phyloP scores from a whole-genome alignment of 352 stramenopile genomes.

The Phytophthora litchii region DNA sequence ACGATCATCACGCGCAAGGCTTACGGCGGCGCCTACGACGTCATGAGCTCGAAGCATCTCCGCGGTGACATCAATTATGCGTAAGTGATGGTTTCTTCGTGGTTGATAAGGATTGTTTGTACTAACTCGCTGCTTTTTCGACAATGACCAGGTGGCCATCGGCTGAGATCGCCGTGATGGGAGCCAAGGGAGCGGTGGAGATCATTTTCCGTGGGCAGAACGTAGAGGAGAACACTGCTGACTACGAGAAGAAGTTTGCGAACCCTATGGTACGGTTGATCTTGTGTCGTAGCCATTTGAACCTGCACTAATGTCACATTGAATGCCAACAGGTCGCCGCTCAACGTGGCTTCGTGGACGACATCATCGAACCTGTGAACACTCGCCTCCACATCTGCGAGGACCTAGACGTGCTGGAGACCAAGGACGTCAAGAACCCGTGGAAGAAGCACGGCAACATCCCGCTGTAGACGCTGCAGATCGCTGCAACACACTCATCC shows the following conservation, averaged over 20 bases:
- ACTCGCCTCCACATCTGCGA: slow-evolving; percentile 96
- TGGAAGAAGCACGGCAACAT: slow-evolving; percentile 98
- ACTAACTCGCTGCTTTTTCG: slow-evolving; percentile 22
- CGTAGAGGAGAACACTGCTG: slow-evolving; percentile 94
- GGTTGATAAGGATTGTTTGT: not conserved
- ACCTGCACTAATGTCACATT: slow-evolving; percentile 10
- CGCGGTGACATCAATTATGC: slow-evolving; percentile 97
- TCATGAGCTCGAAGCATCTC: slow-evolving; percentile 99
- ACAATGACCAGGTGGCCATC: slow-evolving; percentile 59
- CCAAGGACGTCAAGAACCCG: slow-evolving; percentile 93
- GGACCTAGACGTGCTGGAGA: slow-evolving; percentile 94
- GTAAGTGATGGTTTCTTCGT: slow-evolving; percentile 38
- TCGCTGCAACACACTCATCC: slow-evolving; percentile 12
- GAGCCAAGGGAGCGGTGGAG: slow-evolving; percentile 96
- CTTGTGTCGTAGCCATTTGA: slow-evolving; percentile 16
- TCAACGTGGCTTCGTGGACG: slow-evolving; percentile 97
- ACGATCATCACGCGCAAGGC: slow-evolving; percentile 99
- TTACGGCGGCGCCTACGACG: slow-evolving; percentile 98
- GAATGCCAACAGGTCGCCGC: slow-evolving; percentile 79
- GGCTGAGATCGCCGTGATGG: slow-evolving; percentile 91
- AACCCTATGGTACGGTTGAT: slow-evolving; percentile 90
- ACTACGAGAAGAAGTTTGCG: slow-evolving; percentile 97
- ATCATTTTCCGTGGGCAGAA: slow-evolving; percentile 98
- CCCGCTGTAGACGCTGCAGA: slow-evolving; percentile 85
- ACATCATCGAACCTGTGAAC: slow-evolving; percentile 96